Base-by-base conservation (phyloP, 306 rosid genomes). In the Gynostemma pentaphyllum region DNA sequence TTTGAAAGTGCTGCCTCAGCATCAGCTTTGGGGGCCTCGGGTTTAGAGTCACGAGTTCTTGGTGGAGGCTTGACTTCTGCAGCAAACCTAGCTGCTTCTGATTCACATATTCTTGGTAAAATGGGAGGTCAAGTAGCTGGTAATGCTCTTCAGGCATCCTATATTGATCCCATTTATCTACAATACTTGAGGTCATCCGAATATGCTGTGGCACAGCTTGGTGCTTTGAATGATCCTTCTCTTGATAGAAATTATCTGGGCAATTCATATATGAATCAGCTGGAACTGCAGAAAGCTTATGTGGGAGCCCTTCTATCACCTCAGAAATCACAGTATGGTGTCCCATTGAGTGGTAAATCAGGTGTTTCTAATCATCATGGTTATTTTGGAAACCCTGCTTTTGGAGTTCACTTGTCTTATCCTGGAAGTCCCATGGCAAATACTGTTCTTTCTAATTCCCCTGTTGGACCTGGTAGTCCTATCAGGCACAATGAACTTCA, bases 381-480 rank as follows among this genome's bases (percentile, higher is more conserved):
- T 71, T 92, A 84, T 73, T 86, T 84, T 34, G 96, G 87, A 57
- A 92, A 82, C 81, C 87, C 87, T 27, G 81, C 87, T 42, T 88
- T 70, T 46, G 94, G 97, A 9, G 78, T 76, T 34, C 87, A 89
- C 29, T 62, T 92, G 79, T 82, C 99, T 22, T 92, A 86, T 68
- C 94, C 85, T 4, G 94, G 95, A 82, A 88, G 94, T 77, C 97
- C 97, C 9, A 68, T 89, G 82, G 89, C 86, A 68, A 83, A 78
- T 72, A 78, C 95, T 41, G 66, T 78, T 70, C 65, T 82, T 41
- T 67, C 94, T 26, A 78, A 75, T 71, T 86, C 99, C 70, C 95
- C 96, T 0, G 86, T 79, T 74, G 96, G 91, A 59, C 82, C 96
- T 40, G 96, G 90, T 15, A 92, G 96, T 82, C 96, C 96, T 59